Base-by-base conservation (phyloP, 768 basidiomycete species). In the Coprinopsis marcescibilis region DNA sequence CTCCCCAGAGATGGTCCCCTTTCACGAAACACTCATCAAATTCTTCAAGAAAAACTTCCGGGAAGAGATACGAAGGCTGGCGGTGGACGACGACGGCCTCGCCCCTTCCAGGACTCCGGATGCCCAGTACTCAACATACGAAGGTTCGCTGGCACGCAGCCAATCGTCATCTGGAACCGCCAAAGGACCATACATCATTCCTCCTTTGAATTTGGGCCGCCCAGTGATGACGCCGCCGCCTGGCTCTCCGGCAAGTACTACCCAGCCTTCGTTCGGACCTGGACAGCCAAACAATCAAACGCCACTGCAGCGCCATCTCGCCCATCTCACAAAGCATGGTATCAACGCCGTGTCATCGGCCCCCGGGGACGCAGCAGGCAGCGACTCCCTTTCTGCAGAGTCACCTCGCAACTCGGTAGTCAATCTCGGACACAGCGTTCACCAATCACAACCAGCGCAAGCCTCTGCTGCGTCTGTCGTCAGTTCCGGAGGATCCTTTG, bases 1-100 rank as follows among this genome's bases (percentile, higher is more conserved):
- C 59, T 80, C 89, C 0, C 76, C 80, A 11, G 91, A 93, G 61
- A 95, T 96, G 76, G 67, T 85, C n/a, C 77, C 82, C 3, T 97
- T 97, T 76, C 94, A 98, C 60, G 83, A 85, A 49, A 91, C 90
- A 0, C 71, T 98, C 36, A 84, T 89, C 60, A 82, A 77, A 51
- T 85, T 92, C 64, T 92, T 90, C 72, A 77, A 71, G 46, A 88
- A 85, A 63, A 89, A 89, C 57, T 92, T 89, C 66, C 64, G 77
- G 3, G 89, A 91, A 29, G 89, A 92, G 59, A 85, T 92, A 36
- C 75, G 77, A 41, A 79, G 85, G 3, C 67, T 92, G 37, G 76
- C 73, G 1, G 72, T 83, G 4, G 85, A 85, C 35, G 34, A 57
- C 64, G 48, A 63, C 69, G 4, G 56, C 35, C 39, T 71, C 13